Percentiles rank a stretch among this genome's conserved stretches.
Evolutionary conservation across 2,329 filamentous ascomycete genomes (phyloP).

Genomic region (Xylariaceae sp.): DNA sequence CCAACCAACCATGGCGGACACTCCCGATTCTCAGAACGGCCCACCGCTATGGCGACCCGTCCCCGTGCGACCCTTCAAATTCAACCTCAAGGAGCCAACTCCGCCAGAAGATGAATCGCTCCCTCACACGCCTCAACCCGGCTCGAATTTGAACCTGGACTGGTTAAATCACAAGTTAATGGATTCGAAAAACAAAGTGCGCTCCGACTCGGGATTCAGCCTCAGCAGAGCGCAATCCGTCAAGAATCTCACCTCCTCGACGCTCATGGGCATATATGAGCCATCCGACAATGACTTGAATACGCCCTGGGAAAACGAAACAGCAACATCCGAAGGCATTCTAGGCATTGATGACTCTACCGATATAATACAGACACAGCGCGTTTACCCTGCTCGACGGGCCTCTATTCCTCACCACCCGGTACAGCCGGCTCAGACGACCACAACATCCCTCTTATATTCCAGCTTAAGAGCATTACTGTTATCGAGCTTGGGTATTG

Average conservation of each 20-base stretch:
- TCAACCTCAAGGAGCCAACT: conserved; percentile 45
- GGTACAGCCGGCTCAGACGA: conserved; percentile 27
- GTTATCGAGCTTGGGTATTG: conserved; percentile 72
- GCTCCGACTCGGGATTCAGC: conserved; percentile 34
- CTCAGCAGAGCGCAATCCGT: conserved; percentile 70
- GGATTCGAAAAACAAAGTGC: conserved; percentile 21
- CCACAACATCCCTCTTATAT: conserved; percentile 40
- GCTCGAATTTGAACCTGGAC: conserved; percentile 39
- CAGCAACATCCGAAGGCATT: conserved; percentile 57
- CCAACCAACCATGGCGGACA: conserved; percentile 22
- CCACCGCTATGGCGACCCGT: conserved; percentile 62
- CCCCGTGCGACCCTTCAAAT: conserved; percentile 65
- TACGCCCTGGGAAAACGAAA: conserved; percentile 75
- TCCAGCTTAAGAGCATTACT: conserved; percentile 54
- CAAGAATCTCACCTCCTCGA: conserved; percentile 81
- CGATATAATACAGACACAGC: conserved; percentile 26
- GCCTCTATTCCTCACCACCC: conserved; percentile 33
- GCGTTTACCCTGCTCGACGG: conserved; percentile 33
- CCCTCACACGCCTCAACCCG: conserved; percentile 40
- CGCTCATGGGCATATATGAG: conserved; percentile 86
- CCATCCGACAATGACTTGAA: conserved; percentile 51
- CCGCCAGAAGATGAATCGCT: conserved; percentile 38
- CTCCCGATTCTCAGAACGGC: conserved; percentile 31
- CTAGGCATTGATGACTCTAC: conserved; percentile 33
- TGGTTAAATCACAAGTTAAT: conserved; percentile 34